Base-by-base conservation (phyloP, 352 stramenopile species). In the Stephanocyclus meneghinianus region DNA sequence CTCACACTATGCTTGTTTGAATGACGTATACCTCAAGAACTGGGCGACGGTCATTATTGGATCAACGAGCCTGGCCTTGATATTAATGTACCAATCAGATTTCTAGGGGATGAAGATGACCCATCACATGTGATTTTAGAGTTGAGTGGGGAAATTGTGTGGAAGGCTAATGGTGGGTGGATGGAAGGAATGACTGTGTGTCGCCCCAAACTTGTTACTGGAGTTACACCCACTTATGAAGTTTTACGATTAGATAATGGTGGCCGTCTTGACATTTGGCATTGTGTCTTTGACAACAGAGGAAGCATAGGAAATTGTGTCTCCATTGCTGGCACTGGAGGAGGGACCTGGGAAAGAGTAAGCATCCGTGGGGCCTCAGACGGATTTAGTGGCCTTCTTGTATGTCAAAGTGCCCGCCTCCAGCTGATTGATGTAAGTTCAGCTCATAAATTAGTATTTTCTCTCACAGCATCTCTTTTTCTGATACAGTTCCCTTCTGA, bases 41-140 rank as follows among this genome's bases (percentile, higher is more conserved):
- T 96, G n/a, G 89, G 82, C 18, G 85, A 93, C 80, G 94, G 94
- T 37, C 92, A 96, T 80, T 94, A 96, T 74, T 97, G 92, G 86
- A 82, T 94, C 9, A 92, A 89, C 30, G 87, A 91, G 21, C 74
- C 83, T 48, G 84, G 88, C 9, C 70, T 95, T 10, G 47, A 85
- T 7, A 61, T 95, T 37, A 75, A 92, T 65, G 85, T 87, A 50
- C 80, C 83, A 32, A 42, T 96, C 9, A 87, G 83, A 67, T 82
- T 96, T 74, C 69, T 95, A 30, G 93, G 93, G 3, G 93, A 96
- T 71, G 87, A 92, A 69, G 69, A 90, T 29, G 91, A 95, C 44
- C 85, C 90, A 57, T 71, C 86, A 2, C 88, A 94, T 74, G 92
- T 95, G 9, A 82, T 95, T 29, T 59, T 96, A 35, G 93, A 96